phyloP scores from a whole-genome alignment of 306 rosid genomes.

The Quercus glauca region DNA sequence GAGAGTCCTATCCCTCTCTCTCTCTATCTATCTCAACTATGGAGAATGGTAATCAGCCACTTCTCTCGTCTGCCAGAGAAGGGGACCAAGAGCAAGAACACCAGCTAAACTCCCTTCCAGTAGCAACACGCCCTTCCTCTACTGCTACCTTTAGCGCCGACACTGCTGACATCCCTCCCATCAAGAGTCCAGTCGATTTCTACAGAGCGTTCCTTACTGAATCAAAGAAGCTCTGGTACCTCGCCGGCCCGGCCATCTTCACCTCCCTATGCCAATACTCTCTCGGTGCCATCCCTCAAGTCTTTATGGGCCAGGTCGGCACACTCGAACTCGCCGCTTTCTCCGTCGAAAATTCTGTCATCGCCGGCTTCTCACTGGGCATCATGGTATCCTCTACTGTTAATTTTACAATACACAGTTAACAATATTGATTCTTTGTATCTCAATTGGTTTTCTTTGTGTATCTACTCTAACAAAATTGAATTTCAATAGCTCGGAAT shows the following conservation, averaged over 20 bases:
- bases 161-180: conserved; percentile 60
- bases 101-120: conserved; percentile 24
- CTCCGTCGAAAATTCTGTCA: conserved; percentile 83
- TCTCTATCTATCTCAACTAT: not conserved
- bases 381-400: conserved; percentile 41
- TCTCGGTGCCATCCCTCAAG: conserved; percentile 80
- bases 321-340: conserved; percentile 80
- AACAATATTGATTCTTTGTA: no score
- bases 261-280: conserved; percentile 79
- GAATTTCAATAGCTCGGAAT: conserved; percentile 55
- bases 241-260: conserved; percentile 93
- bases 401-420: no score
- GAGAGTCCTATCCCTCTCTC: not conserved
- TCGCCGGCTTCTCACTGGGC: conserved; percentile 90
- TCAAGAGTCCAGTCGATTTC: conserved; percentile 35
- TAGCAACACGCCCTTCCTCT: conserved; percentile 4
- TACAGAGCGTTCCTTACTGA: conserved; percentile 46
- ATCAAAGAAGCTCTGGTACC: conserved; percentile 77
- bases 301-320: conserved; percentile 75
- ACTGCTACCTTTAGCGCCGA: conserved; percentile 43
- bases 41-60: conserved; percentile 25
- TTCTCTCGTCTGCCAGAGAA: conserved; percentile 12
- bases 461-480: no score
- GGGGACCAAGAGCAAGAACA: not conserved
- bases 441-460: no score